Base-by-base conservation (phyloP, 2,329 filamentous ascomycete species). In the Stemphylium beticola region DNA sequence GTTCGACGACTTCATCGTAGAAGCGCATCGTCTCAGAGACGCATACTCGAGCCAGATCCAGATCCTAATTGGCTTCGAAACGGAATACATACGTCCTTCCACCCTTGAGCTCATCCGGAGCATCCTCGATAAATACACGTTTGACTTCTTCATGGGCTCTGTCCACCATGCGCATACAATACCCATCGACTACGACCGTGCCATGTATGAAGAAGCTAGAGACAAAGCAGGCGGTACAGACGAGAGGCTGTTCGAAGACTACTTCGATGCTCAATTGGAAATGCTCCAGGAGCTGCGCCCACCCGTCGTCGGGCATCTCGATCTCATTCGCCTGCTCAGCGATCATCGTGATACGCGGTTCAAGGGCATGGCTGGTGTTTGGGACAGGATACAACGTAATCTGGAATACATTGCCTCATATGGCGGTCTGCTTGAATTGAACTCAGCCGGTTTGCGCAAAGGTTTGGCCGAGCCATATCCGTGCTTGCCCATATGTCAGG, bases 131-230 rank as follows among this genome's bases (percentile, higher is more conserved):
- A 81, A 85, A 58, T 83, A 91, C 34, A 76, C 78, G 9, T 83
- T 96, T 57, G 93, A 98, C 77, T 91, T 96, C 77, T 96, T 97
- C 79, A 83, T 99, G 70, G 95, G 95, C 53, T 96, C 91, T 1
- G 83, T 98, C 43, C 95, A 99, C 77, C 95, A 99, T 75, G 90
- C 93, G 7, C 86, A 91, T 69, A 87, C 87, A 14, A 81, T 93
- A 38, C 93, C 95, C 6, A 96, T 99, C 69, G 95, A 99, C 79
- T 96, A 90, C 73, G 89, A 96, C 77, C 77, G 75, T 5, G 77
- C 79, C 0, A 82, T 84, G 72, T 98, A 95, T 72, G 78, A 81
- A 17, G 74, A 79, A 14, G 90, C 90, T n/a, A 79, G 87, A 38
- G 75, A 56, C 11, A 63, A 65, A 53, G 79, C 82, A 52, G 86